Base-by-base conservation (phyloP, 2,329 filamentous ascomycete species). In the Geosmithia morbida region DNA sequence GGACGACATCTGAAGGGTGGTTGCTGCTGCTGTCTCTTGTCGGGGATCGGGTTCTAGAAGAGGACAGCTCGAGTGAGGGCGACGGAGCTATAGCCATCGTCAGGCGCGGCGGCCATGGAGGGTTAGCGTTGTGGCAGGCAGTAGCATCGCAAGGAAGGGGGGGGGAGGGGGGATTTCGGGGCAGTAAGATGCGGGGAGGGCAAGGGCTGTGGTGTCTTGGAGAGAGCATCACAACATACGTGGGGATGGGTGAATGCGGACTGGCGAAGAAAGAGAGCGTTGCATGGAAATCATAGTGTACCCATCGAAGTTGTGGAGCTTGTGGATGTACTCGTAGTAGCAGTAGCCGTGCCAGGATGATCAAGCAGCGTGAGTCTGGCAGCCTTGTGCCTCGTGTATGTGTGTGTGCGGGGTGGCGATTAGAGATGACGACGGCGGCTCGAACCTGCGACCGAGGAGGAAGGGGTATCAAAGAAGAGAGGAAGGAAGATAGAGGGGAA, bases 281-380 rank as follows among this genome's bases (percentile, higher is more conserved):
- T 79, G 73, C 74, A 78, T 77, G 64, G 74, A 72, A 61, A 75
- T 73, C 72, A 78, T 77, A 64, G 61, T 72, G 70, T 63, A 62
- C 62, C 66, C 68, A 71, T 71, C 58, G 58, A 49, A 52, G 54
- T n/a, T n/a, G n/a, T 48, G 45, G 53, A 37, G 33, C 6, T 37
- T 37, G 33, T 11, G 10, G 10, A 13, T 37, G 33, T 37, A 26
- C 22, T 26, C 22, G 22, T 26, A 26, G 22, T 52, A 54, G 49
- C 49, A 49, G 33, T 37, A 37, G 53, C 51, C 43, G 43, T 46
- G 51, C 51, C 56, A 57, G 54, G 52, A 56, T 55, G 52, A 56
- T 55, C 43, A 20, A 37, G 37, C 58, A 65, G 66, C 62, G 10
- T 26, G 33, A 37, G 33, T 5, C 33, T 37, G 33, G 33, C 58